phyloP scores from a whole-genome alignment of 805 yeast genomes.

The Kazachstania bromeliacearum region DNA sequence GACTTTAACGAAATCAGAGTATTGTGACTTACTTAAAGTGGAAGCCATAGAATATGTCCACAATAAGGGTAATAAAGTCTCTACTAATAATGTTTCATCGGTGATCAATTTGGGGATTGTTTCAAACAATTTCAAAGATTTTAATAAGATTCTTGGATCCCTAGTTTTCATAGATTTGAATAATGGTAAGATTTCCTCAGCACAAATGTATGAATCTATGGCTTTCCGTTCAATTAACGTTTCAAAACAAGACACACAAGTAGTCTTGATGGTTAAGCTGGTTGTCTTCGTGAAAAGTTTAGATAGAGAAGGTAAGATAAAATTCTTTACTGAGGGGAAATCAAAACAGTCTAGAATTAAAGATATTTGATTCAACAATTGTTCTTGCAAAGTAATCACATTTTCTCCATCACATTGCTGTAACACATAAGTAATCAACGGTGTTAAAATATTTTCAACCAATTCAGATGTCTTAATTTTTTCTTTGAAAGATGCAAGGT shows the following conservation, averaged over 20 bases:
- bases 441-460: constrained; percentile 25
- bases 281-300: constrained; percentile 77
- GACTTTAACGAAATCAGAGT: constrained; percentile 30
- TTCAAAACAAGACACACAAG: constrained; percentile 53
- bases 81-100: constrained; percentile 41
- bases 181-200: constrained; percentile 75
- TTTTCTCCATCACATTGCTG: constrained; percentile 15
- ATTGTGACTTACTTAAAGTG: constrained; percentile 35
- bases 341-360: constrained; percentile 42
- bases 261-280: constrained; percentile 65
- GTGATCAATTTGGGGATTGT: constrained; percentile 32
- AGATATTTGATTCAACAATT: constrained; percentile 37
- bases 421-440: constrained; percentile 22
- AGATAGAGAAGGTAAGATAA: constrained; percentile 64
- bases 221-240: constrained; percentile 47
- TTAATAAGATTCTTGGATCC: constrained; percentile 52
- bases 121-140: constrained; percentile 37
- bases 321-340: constrained; percentile 61
- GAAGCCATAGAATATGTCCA: constrained; percentile 42
- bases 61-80: constrained; percentile 44
- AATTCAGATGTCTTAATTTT: constrained; percentile 48
- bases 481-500: constrained; percentile 38
- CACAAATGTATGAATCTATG: constrained; percentile 60
- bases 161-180: constrained; percentile 67
- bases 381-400: constrained; percentile 38